phyloP scores from a whole-genome alignment of 345 rosid species.

The Lepidium didymum region DNA sequence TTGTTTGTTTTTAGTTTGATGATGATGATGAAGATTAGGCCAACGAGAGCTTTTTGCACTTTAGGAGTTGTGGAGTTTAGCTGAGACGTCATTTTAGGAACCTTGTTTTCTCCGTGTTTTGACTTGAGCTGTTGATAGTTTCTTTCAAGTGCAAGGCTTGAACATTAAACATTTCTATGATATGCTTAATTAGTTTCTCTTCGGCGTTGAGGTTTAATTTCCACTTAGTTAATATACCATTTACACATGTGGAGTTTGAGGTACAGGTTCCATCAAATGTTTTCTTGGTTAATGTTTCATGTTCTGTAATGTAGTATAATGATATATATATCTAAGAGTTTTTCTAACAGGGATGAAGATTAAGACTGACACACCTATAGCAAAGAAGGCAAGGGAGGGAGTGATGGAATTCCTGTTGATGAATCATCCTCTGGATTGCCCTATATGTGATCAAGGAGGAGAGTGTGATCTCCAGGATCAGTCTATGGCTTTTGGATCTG shows the following conservation, averaged over 20 bases:
- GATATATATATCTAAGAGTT: background rate
- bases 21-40: background rate
- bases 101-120: background rate
- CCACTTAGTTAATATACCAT: background rate
- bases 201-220: background rate
- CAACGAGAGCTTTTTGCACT: background rate
- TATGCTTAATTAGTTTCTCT: background rate
- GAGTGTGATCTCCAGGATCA: slow-evolving; percentile 99
- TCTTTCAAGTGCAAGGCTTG: background rate
- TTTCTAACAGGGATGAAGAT: slow-evolving; percentile 82
- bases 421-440: slow-evolving; percentile 98
- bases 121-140: background rate
- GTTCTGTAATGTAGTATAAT: background rate
- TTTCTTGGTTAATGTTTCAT: background rate
- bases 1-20: background rate
- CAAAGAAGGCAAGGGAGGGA: slow-evolving; percentile 97
- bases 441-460: slow-evolving; percentile 98
- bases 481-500: slow-evolving; percentile 99
- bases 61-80: background rate
- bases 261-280: background rate
- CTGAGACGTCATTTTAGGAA: background rate
- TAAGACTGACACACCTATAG: slow-evolving; percentile 89
- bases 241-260: background rate
- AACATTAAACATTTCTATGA: background rate
- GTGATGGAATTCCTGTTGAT: slow-evolving; percentile 96